phyloP scores from a whole-genome alignment of 768 basidiomycete genomes.

The Auricularia heimuer region DNA sequence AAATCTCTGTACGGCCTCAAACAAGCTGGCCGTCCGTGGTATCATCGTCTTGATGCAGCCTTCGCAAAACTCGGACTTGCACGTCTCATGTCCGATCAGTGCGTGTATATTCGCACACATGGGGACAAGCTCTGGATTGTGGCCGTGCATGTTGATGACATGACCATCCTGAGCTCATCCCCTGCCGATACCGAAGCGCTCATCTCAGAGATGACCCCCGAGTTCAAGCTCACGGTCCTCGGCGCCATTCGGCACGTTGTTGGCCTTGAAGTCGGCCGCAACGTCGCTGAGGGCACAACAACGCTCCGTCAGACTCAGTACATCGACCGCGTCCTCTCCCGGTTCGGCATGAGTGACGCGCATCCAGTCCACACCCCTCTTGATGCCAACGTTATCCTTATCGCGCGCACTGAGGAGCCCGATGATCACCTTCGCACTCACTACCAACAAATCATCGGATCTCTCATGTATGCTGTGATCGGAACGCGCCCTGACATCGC shows the following conservation, averaged over 20 bases:
- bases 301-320: not conserved
- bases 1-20: constrained; percentile 20
- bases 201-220: not conserved
- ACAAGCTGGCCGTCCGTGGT: constrained; percentile 16
- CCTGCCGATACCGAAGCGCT: not conserved
- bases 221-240: not conserved
- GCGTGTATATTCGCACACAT: not conserved
- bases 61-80: not conserved
- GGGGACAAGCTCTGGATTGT: constrained; percentile 3
- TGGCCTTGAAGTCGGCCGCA: not conserved
- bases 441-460: constrained; percentile 9
- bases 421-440: not conserved
- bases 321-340: not conserved
- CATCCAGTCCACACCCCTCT: constrained; percentile 3
- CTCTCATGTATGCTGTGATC: constrained; percentile 13
- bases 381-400: not conserved
- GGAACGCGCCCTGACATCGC: constrained; percentile 9
- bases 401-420: not conserved
- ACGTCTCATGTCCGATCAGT: constrained; percentile 1
- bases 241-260: not conserved
- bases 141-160: too few species aligned
- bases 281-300: not conserved
- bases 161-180: not conserved
- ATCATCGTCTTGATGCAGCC: constrained; percentile 6
- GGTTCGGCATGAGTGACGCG: constrained; percentile 2